Evolutionary conservation across 148 eudicot species (phyloP), one percentile per base, ranked within the genome.

Genomic region (Selenicereus undatus): DNA sequence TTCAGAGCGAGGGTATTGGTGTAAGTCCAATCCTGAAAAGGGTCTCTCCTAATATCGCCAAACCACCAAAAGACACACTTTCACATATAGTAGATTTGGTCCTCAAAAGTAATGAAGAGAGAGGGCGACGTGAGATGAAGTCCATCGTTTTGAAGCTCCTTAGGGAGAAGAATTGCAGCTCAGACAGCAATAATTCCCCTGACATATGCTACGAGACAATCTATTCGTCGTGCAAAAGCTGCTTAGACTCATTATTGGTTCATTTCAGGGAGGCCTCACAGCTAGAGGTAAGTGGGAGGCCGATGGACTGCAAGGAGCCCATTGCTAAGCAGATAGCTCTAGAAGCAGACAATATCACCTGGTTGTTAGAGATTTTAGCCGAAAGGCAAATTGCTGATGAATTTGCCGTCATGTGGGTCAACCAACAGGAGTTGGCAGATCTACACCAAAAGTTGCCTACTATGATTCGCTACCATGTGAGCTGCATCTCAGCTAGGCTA

Each of bases 51-150:
- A 64, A 83, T 36, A n/a, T 84, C 48, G 76, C 89, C 48, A 88
- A 88, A 21, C 89, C 95, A 30, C 90, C 94, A 8, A 89, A 86
- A 71, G 99, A 95, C 82, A 95, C 98, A 22, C 84, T 95, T 45
- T 90, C 91, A 14, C 89, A 90, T 74, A 90, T 93, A 71, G 71
- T 95, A 36, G 91, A 93, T 68, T 82, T 93, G 30, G 98, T 95
- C n/a, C 98, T 95, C 13, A 92, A 87, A 75, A 93, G 98, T 90
- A 90, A 81, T 2, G 95, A 93, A 48, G 97, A 95, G 81, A 92
- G 89, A 85, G 94, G 93, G 3, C 86, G 99, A 14, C 90, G 97
- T 16, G 99, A 95, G 81, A 95, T 95, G 95, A 95, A 95, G 82
- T 86, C 90, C 42, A 56, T 90, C 29, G 99, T 95, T 35, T 91